Base-by-base conservation (phyloP, 768 basidiomycete species). In the Tylopilus cervinicoccineus region DNA sequence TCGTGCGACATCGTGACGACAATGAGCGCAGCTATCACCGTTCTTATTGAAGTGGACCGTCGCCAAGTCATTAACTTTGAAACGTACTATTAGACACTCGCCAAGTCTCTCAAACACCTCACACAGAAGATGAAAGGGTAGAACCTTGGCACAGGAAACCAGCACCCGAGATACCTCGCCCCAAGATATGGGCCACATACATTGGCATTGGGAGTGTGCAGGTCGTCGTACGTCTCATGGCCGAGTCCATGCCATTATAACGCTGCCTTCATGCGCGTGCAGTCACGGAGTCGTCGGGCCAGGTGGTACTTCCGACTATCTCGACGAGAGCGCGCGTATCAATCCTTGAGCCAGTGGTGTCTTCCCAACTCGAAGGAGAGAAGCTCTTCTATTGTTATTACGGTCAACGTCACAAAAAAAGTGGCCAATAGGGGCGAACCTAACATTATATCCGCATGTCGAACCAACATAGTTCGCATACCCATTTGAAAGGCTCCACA, bases 291-390 rank as follows among this genome's bases (percentile, higher is more conserved):
- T n/a, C 5, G 16, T 32, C 10, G 5, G 49, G 7, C 9, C 60
- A 63, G 32, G 38, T 36, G 1, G 34, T 48, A 17, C n/a, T 50
- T 10, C 37, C 48, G 4, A 63, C 24, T 64, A 61, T 38, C 56
- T 63, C 33, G 40, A 55, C 16, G 31, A 51, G 32, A 52, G 53
- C 23, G 50, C 57, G 0, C 57, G 56, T 31, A 13, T 48, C 52
- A 4, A 20, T 53, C 29, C 51, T 51, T 2, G 38, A 45, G 0
- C 50, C 59, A 0, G 46, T 38, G 11, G 5, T 48, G 8, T 47
- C 46, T 19, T 52, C 47, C 22, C 39, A 46, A 8, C 43, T 36
- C 4, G 14, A 53, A 22, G 63, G 61, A 44, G 61, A 58, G 19
- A 57, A 55, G 23, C 41, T 23, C 17, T 20, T 45, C 11, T 10